Conservation (phyloP, 805 yeast species). For the Candida vaughaniae region DNA sequence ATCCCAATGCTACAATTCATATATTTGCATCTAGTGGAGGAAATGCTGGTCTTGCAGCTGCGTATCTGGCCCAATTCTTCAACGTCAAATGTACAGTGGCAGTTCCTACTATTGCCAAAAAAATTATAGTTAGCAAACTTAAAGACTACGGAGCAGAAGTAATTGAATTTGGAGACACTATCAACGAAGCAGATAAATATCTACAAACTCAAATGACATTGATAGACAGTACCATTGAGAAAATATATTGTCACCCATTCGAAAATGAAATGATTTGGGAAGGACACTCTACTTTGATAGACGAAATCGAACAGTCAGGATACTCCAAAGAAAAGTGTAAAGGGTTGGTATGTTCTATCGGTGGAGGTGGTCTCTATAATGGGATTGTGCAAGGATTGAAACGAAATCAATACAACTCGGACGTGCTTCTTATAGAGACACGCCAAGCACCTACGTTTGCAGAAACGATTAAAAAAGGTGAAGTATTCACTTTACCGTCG, state of each 20-base stretch:
- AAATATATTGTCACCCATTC: slow-evolving; percentile 35
- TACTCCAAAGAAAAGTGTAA: slow-evolving; percentile 13
- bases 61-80: slow-evolving; percentile 23
- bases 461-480: slow-evolving; percentile 21
- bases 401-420: slow-evolving; percentile 12
- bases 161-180: slow-evolving; percentile 24
- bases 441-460: slow-evolving; percentile 26
- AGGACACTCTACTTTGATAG: slow-evolving; percentile 29
- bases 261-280: slow-evolving; percentile 32
- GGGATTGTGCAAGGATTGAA: slow-evolving; percentile 28
- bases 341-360: slow-evolving; percentile 32
- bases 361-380: slow-evolving; percentile 38
- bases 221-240: slow-evolving; percentile 10
- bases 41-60: slow-evolving; percentile 38
- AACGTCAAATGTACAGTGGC: slow-evolving; percentile 30
- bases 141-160: slow-evolving; percentile 23
- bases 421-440: slow-evolving; percentile 30
- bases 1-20: slow-evolving; percentile 19
- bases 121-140: slow-evolving; percentile 20
- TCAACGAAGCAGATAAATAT: slow-evolving; percentile 33
- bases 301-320: slow-evolving; percentile 17
- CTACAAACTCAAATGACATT: slow-evolving; percentile 17
- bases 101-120: slow-evolving; percentile 23
- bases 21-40: slow-evolving; percentile 35
- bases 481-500: slow-evolving; percentile 19